Evolutionary conservation across 2,329 filamentous ascomycete species (phyloP), one percentile per base, ranked within the genome.

Genomic region (Penicillium sp.): DNA sequence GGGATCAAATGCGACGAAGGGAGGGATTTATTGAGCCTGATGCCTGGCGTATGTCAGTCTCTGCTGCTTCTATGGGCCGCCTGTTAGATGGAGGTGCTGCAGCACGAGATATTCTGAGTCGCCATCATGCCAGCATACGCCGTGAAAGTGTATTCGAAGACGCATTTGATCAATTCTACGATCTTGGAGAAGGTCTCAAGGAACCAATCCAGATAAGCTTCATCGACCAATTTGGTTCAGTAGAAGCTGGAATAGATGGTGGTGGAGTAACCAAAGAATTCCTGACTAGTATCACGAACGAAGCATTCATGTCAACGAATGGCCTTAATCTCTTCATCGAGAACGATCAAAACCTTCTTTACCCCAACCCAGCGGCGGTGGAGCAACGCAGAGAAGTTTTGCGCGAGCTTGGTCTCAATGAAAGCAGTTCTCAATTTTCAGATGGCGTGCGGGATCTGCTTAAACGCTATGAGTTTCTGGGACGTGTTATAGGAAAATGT

Each of bases 191-290:
- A 14, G 87, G 86, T 0, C 75, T 99, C 56, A 97, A 97, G 68
- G 93, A 97, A 67, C 91, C 91, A 0, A 96, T 99, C 35, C 91
- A 96, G 67, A 97, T 99, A 66, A 94, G 90, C 0, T 99, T 99
- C 70, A 86, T 97, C 45, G 94, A 99, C 68, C 83, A 91, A 59
- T 99, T 96, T 63, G 89, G 89, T 59, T 84, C 87, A 1, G 81
- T 84, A 7, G 94, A 99, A 74, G 93, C 93, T 12, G 94, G 94
- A 9, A 97, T 99, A 55, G 94, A 99, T 68, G 94, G 94, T 0
- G 94, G 94, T 8, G 94, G 94, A 60, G 94, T 99, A 8, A 97
- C 93, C 1, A 99, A 99, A 65, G 94, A 99, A 66, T 99, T 99
- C 60, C 79, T 99, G 12, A 96, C 87, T 1, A 94, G 89, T 60